Conservation (phyloP, 345 rosid genomes). For the Rhizophora apiculata region DNA sequence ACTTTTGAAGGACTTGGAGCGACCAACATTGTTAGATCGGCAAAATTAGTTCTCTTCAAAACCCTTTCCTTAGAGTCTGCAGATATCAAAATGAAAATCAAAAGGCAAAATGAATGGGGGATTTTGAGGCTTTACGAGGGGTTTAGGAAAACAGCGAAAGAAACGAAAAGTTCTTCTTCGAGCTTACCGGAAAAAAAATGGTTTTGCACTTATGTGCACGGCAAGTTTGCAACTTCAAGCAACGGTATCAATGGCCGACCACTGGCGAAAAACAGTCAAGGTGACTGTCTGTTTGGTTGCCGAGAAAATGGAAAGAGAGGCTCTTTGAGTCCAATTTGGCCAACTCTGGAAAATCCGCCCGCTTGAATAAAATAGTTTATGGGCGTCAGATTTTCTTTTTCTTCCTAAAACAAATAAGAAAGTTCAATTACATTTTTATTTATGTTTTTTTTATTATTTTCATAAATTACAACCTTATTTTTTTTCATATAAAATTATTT, state of each 20-base stretch:
- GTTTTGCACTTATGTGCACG: too few relatives aligned
- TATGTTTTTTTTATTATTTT: too few relatives aligned
- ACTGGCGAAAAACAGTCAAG: background rate
- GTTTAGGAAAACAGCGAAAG: background rate
- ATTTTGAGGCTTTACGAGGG: background rate
- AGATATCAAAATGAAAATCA: background rate
- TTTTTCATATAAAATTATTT: too few relatives aligned
- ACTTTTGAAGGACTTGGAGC: conserved; percentile 27
- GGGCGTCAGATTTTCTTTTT: too few relatives aligned
- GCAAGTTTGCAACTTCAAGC: too few relatives aligned
- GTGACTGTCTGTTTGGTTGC: conserved; percentile 4
- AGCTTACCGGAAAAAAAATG: conserved; percentile 4
- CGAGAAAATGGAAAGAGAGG: background rate
- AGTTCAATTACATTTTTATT: too few relatives aligned
- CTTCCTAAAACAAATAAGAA: too few relatives aligned
- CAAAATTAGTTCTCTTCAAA: conserved; percentile 10
- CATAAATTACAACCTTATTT: too few relatives aligned
- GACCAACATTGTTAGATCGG: conserved; percentile 31
- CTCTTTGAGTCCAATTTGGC: too few relatives aligned
- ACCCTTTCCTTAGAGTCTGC: conserved; percentile 13
- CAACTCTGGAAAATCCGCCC: too few relatives aligned
- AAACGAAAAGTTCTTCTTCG: background rate
- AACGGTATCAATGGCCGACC: background rate
- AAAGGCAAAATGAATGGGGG: background rate
- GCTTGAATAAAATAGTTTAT: too few relatives aligned